Percentiles rank a stretch among this genome's conserved stretches.
phyloP scores from a whole-genome alignment of 345 rosid genomes.

The Ceriops zippeliana region DNA sequence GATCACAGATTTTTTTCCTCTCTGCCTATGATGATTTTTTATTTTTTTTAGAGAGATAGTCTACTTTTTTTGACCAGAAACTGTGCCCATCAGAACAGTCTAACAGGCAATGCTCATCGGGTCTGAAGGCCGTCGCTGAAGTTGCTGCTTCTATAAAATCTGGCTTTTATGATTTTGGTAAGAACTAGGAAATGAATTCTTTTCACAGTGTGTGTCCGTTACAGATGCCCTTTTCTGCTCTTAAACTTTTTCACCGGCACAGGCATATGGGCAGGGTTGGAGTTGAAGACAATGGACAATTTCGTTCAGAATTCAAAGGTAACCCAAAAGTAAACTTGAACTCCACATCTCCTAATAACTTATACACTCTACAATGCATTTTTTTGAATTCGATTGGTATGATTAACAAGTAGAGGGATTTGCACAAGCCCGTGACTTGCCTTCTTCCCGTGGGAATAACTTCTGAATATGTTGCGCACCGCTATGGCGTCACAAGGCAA shows the following conservation, averaged over 20 bases:
- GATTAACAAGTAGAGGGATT: constrained; percentile 49
- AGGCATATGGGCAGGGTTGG: constrained; percentile 96
- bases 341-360: neutral
- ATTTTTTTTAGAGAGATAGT: too few species aligned
- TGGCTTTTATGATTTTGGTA: constrained; percentile 81
- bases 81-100: constrained; percentile 82
- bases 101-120: constrained; percentile 90
- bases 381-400: constrained; percentile 5
- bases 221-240: neutral
- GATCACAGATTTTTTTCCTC: too few species aligned
- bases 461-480: constrained; percentile 88
- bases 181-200: constrained; percentile 4
- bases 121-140: constrained; percentile 97
- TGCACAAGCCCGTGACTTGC: constrained; percentile 76
- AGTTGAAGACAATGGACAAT: constrained; percentile 59
- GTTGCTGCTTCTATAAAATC: constrained; percentile 85
- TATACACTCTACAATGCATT: neutral
- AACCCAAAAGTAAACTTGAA: constrained; percentile 61
- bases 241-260: constrained; percentile 10
- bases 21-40: too few species aligned
- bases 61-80: constrained; percentile 55
- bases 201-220: neutral
- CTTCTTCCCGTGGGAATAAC: constrained; percentile 97
- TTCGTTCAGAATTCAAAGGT: constrained; percentile 4
- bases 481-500: constrained; percentile 68